Evolutionary conservation across 2,329 filamentous ascomycete genomes (phyloP), one percentile per base, ranked within the genome.

Genomic region (Tolypocladium guangdongense): DNA sequence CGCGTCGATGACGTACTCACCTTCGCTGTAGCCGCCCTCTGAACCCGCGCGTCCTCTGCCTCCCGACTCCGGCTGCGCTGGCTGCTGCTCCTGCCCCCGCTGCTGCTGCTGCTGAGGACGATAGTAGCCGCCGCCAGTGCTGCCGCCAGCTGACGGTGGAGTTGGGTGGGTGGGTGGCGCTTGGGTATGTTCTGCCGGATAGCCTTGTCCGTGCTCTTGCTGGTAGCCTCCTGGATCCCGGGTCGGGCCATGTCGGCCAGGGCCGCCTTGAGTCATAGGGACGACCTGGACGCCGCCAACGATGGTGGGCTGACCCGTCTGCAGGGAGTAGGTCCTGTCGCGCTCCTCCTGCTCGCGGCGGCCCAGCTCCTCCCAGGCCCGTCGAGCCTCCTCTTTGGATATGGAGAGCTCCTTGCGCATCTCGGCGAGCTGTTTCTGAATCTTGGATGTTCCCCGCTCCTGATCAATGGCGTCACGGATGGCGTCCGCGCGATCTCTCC

Each of bases 331-430:
- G 2, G 88, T 93, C 47, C 89, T 82, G 58, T 96, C 91, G 7
- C 92, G 83, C 69, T 96, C 92, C 69, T 95, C 89, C 65, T 96
- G 90, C 69, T 97, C 93, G 51, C 90, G 83, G 51, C 92, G 82
- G 27, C 93, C 93, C 1, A 99, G 81, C 69, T 97, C 93, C 72
- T 99, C 93, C 93, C 93, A 99, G 1, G 93, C 93, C 54, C 93
- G 83, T 37, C 92, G 84, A 10, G 93, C 92, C 70, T 99, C 93
- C 61, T 96, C 92, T 65, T 96, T 96, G 39, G 91, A 95, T 56
- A 99, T 99, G 62, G 87, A 82, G 39, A 97, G 77, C 70, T 99
- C 93, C 58, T 93, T 88, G 62, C 87, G 87, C 87, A 96, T 90
- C 68, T 97, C 93, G 18, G 79, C 77, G n/a, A 95, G 80, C 60